These are phyloP conservation scores for Coniochaeta hoffmannii DNA, from an alignment of 2,329 filamentous ascomycete species.

Conservation along the genomic window DNA sequence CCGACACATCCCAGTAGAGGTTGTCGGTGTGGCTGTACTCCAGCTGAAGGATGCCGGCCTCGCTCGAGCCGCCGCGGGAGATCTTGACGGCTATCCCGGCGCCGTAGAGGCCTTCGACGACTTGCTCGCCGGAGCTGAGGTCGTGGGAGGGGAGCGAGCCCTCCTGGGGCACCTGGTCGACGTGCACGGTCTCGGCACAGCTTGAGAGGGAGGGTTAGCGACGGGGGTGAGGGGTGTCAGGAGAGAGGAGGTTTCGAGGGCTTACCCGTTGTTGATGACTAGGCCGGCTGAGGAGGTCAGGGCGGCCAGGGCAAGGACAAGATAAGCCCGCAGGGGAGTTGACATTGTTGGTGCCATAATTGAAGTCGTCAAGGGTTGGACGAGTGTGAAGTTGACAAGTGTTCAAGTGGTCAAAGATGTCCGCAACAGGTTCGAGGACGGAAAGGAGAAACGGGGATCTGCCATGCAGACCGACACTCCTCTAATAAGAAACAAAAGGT, in stretches of 20 bases:
- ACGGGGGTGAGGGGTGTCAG: not conserved
- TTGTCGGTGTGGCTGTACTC: constrained; percentile 6
- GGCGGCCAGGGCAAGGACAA: not conserved
- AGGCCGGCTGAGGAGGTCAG: not conserved
- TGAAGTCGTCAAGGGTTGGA: no score
- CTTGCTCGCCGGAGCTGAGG: not conserved
- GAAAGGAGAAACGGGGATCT: no score
- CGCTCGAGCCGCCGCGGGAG: constrained; percentile 2
- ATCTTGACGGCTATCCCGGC: constrained; percentile 7
- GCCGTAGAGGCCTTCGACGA: not conserved
- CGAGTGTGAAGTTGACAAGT: no score
- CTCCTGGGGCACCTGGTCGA: not conserved
- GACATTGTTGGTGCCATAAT: not conserved
- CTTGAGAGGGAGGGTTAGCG: not conserved
- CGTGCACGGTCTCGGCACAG: not conserved
- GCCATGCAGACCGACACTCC: no score
- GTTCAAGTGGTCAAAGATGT: no score
- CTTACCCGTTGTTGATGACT: not conserved
- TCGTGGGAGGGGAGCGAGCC: constrained; percentile 3
- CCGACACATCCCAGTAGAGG: constrained; percentile 8
- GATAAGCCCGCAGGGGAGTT: not conserved
- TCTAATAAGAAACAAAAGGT: no score
- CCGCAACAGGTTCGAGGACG: no score
- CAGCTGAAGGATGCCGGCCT: constrained; percentile 9
- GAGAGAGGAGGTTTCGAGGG: not conserved